Percentiles rank a stretch among this genome's conserved stretches.
phyloP scores from a whole-genome alignment of 768 basidiomycete genomes.

The Suillus hirtellus region DNA sequence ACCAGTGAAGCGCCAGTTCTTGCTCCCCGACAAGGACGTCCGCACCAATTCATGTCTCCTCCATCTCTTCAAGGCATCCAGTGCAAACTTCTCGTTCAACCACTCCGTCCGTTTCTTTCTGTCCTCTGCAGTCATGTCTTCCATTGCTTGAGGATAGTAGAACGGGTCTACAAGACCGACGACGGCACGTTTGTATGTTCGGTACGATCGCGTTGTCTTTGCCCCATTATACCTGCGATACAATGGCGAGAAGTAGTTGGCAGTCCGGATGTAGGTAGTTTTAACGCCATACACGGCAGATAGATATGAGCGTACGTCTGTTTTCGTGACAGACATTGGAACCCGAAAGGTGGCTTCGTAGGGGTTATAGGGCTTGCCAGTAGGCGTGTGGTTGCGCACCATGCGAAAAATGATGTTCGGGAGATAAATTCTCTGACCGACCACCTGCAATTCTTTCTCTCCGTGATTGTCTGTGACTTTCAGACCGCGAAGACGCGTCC shows the following conservation, averaged over 20 bases:
- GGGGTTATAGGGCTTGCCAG: slow-evolving; percentile 85
- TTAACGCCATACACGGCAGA: slow-evolving; percentile 82
- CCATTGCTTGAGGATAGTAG: slow-evolving; percentile 82
- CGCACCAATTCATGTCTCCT: slow-evolving; percentile 36
- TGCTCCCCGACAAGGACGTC: slow-evolving; percentile 36
- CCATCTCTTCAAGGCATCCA: slow-evolving; percentile 37
- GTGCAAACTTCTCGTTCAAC: slow-evolving; percentile 61
- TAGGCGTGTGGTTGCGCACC: slow-evolving; percentile 78
- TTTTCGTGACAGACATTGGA: slow-evolving; percentile 88
- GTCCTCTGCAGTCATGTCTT: slow-evolving; percentile 69
- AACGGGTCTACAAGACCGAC: slow-evolving; percentile 92
- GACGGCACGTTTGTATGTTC: slow-evolving; percentile 87
- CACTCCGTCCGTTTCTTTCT: slow-evolving; percentile 56
- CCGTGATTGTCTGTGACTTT: slow-evolving; percentile 41
- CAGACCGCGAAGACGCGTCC: slow-evolving; percentile 70
- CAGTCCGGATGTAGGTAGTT: slow-evolving; percentile 94
- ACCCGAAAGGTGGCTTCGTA: slow-evolving; percentile 94
- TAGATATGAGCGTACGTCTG: slow-evolving; percentile 87
- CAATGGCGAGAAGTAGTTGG: slow-evolving; percentile 74
- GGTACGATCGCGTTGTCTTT: slow-evolving; percentile 36
- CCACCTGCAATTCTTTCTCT: slow-evolving; percentile 50
- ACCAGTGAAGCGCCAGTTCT: slow-evolving; percentile 40
- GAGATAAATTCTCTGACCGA: slow-evolving; percentile 85
- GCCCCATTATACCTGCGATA: slow-evolving; percentile 30
- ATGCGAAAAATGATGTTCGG: slow-evolving; percentile 85